A percentile compares a stretch with the other conserved stretches of the same genome.
phyloP scores from a whole-genome alignment of 208 protist species.

The Trypanosoma caninum region DNA sequence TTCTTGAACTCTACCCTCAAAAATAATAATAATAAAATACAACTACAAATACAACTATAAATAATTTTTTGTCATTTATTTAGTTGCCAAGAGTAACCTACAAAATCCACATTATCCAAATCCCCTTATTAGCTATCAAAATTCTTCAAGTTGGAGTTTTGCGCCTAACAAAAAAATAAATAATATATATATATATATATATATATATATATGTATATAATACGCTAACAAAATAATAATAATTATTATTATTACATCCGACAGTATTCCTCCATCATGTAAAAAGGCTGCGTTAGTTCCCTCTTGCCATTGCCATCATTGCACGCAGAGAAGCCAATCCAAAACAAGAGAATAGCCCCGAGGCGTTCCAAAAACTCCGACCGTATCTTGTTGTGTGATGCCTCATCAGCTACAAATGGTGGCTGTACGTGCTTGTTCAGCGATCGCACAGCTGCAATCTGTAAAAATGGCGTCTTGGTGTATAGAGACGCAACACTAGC shows the following conservation, averaged over 20 bases:
- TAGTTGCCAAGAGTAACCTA: too few relatives aligned
- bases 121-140: too few relatives aligned
- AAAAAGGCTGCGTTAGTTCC: constrained; percentile 49
- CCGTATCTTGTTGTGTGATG: constrained; percentile 14
- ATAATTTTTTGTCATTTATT: too few relatives aligned
- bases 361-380: constrained; percentile 12
- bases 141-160: too few relatives aligned
- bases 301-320: constrained; percentile 21
- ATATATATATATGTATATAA: neutral
- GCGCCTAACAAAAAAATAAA: too few relatives aligned
- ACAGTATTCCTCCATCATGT: constrained; percentile 36
- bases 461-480: constrained; percentile 36
- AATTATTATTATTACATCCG: constrained; percentile 4
- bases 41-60: too few relatives aligned
- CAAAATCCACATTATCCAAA: too few relatives aligned
- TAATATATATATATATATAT: neutral
- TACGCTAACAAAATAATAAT: neutral
- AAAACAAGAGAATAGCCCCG: constrained; percentile 74
- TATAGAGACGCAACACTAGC: constrained; percentile 33
- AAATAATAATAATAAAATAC: too few relatives aligned
- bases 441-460: constrained; percentile 26
- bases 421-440: constrained; percentile 26
- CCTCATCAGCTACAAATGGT: constrained; percentile 4
- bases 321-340: constrained; percentile 65
- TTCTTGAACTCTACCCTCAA: too few relatives aligned